Evolutionary conservation across 2,329 filamentous ascomycete species (phyloP).

Genomic region (Remersonia thermophila): DNA sequence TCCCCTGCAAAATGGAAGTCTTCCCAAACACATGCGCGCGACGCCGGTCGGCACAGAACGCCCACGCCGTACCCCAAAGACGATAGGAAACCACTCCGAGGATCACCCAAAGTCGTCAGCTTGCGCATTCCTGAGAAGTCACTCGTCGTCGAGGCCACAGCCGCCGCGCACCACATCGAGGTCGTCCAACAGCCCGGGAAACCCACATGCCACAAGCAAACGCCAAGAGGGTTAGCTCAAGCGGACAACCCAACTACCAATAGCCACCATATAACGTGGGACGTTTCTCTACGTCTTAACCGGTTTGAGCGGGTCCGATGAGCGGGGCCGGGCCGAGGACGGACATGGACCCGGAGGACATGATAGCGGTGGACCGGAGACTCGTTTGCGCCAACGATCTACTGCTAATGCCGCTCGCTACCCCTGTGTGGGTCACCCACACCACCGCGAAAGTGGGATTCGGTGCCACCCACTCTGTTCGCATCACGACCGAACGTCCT

Average conservation of each 20-base stretch:
- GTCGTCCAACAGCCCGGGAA: not conserved
- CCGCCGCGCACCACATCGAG: slow-evolving; percentile 3
- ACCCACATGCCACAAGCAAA: not conserved
- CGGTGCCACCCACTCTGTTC: no score
- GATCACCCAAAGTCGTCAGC: not conserved
- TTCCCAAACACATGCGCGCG: not conserved
- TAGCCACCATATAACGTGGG: slow-evolving; percentile 8
- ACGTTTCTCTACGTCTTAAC: slow-evolving; percentile 4
- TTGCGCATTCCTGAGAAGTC: slow-evolving; percentile 4
- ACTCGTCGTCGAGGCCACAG: slow-evolving; percentile 2
- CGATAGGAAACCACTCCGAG: slow-evolving; percentile 2
- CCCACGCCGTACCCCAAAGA: slow-evolving; percentile 10
- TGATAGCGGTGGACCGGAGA: not conserved
- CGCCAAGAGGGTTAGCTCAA: no score
- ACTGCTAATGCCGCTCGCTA: no score
- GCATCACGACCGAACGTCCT: no score
- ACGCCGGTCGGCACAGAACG: slow-evolving; percentile 5
- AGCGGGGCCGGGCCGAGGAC: not conserved
- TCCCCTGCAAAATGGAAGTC: slow-evolving; percentile 6
- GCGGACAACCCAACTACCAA: slow-evolving; percentile 2
- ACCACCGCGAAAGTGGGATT: no score
- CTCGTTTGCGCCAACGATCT: no score
- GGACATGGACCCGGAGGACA: not conserved
- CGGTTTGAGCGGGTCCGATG: slow-evolving; percentile 7
- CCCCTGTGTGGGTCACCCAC: no score